Percentiles rank a stretch among this genome's conserved stretches.
Evolutionary conservation across 31 red algal species (phyloP).

Genomic region (Endocladia muricata): DNA sequence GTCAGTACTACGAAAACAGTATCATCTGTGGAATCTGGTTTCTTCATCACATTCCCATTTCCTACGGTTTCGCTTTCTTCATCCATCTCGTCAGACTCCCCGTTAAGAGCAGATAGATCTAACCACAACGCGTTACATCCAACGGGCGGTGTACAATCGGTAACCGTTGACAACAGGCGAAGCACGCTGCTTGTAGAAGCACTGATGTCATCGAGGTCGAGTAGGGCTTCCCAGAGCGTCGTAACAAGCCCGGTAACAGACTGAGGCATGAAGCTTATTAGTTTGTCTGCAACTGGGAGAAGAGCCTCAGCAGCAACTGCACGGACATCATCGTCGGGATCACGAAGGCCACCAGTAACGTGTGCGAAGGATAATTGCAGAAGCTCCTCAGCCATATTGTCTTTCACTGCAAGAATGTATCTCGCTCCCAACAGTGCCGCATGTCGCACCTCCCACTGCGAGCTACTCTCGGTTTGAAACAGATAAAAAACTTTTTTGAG

Average conservation of each 20-base stretch:
- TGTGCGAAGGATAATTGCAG: slow-evolving; percentile 35
- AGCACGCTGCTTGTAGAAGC: slow-evolving; percentile 79
- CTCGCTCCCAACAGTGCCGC: slow-evolving; percentile 77
- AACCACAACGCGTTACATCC: slow-evolving; percentile 56
- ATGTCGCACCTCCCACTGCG: slow-evolving; percentile 92
- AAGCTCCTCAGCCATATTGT: slow-evolving; percentile 41
- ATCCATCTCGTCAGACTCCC: slow-evolving; percentile 30
- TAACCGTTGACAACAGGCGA: slow-evolving; percentile 51
- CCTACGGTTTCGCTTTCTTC: slow-evolving; percentile 2
- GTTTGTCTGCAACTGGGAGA: slow-evolving; percentile 34
- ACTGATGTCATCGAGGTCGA: slow-evolving; percentile 85
- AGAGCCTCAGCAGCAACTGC: slow-evolving; percentile 80
- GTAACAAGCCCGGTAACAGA: slow-evolving; percentile 54
- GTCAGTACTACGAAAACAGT: slow-evolving; percentile 13
- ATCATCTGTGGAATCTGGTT: neutral
- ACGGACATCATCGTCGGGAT: slow-evolving; percentile 83
- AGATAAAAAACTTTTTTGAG: slow-evolving; percentile 37
- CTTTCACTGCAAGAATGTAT: slow-evolving; percentile 78
- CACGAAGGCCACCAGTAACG: slow-evolving; percentile 54
- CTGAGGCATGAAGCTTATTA: slow-evolving; percentile 42
- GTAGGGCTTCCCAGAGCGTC: slow-evolving; percentile 70
- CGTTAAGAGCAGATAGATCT: slow-evolving; percentile 18
- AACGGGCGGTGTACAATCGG: slow-evolving; percentile 18
- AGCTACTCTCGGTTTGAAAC: slow-evolving; percentile 30
- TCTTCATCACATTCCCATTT: neutral